Base-by-base conservation (phyloP, 257 asterid species). In the Catharanthus roseus region DNA sequence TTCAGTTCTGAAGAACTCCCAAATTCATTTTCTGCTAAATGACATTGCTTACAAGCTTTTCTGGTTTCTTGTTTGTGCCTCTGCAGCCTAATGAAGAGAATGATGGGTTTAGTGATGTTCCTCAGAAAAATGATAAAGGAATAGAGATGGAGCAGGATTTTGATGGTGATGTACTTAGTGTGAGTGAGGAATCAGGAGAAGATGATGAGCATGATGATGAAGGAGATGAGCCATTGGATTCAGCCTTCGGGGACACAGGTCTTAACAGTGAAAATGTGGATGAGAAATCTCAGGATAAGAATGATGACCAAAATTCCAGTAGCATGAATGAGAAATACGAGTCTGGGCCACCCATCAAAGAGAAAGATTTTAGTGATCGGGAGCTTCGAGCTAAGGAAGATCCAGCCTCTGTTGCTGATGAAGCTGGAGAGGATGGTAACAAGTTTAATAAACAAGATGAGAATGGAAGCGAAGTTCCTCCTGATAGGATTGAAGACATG, bases 141-240 rank as follows among this genome's bases (percentile, higher is more conserved):
- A 77, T 95, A 69, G 99, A 95, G 88, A 89, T 95, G 97, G 99
- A 88, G 64, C 84, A 95, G 78, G 99, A 95, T 74, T 88, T 95
- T 60, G 75, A 69, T 51, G 97, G 81, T 70, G 88, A 84, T 65
- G 78, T 86, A 16, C 79, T 72, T 72, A 90, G 95, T 74, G 86
- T 89, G 51, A 89, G 96, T 73, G 96, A 88, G 78, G 97, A 89
- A 69, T 81, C 95, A 33, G 96, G 74, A 50, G 87, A 84, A 57
- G 96, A 75, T 38, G 97, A 89, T 61, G 86, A 84, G 39, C 78
- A 74, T 34, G 90, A 82, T n/a, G 82, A 71, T 67, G 73, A 77
- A 64, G 85, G 77, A 77, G 92, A 87, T 67, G 92, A 82, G 82
- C 86, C 86, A 72, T 68, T 85, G 74, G 97, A 95, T n/a, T 85